Conservation (phyloP, 176 grass and related monocot genomes). For the Rhipidocladum racemiflorum region DNA sequence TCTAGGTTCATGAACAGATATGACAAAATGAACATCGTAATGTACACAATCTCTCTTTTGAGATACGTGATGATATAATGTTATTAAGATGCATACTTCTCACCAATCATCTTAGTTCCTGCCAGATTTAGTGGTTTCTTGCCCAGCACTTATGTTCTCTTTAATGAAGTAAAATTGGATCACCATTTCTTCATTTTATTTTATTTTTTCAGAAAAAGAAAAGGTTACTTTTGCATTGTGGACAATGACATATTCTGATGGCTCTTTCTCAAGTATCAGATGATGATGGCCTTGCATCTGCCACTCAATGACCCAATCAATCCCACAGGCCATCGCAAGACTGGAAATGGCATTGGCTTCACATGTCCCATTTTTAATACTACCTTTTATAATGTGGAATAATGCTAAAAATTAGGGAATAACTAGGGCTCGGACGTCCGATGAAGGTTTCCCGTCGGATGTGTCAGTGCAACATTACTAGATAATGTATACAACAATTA, state of each 20-base stretch:
- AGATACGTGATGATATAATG: not conserved
- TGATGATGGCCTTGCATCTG: slow-evolving; percentile 1
- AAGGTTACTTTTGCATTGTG: not conserved
- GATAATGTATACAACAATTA: no score
- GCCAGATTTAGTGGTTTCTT: not conserved
- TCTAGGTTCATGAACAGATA: no score
- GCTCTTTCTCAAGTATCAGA: not conserved
- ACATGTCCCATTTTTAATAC: not conserved
- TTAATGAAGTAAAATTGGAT: not conserved
- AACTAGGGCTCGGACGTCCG: no score
- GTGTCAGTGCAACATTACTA: no score
- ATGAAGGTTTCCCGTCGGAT: no score
- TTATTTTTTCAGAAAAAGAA: not conserved
- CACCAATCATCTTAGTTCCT: slow-evolving; percentile 1
- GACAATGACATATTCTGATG: not conserved
- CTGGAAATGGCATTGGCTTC: not conserved
- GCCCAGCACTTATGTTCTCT: not conserved
- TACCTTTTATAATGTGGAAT: no score
- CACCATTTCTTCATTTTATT: not conserved
- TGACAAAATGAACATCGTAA: no score
- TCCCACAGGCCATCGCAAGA: not conserved
- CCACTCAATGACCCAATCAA: not conserved
- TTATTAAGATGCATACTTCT: not conserved
- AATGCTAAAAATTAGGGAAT: not conserved
- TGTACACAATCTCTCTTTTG: not conserved